A percentile compares a stretch with the other conserved stretches of the same genome.
Evolutionary conservation across 345 rosid species (phyloP).

Genomic region (Camelina sativa): DNA sequence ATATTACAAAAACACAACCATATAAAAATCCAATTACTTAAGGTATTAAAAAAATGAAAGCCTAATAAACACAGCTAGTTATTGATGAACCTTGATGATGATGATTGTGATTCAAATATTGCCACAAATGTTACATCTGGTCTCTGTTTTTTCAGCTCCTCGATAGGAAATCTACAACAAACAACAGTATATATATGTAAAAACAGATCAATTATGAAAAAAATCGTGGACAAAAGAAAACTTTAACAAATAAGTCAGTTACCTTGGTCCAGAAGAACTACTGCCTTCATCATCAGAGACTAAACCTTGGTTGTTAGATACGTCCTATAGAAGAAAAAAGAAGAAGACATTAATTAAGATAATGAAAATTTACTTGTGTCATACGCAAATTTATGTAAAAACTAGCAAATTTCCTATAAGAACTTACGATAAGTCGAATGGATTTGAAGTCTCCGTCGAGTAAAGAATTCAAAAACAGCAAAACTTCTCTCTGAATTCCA

Average conservation of each 20-base stretch:
- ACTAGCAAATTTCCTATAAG: slow-evolving; percentile 16
- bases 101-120: slow-evolving; percentile 50
- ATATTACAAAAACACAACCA: slow-evolving; percentile 16
- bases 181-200: slow-evolving; percentile 1
- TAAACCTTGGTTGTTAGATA: slow-evolving; percentile 77
- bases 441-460: slow-evolving; percentile 74
- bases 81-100: slow-evolving; percentile 38
- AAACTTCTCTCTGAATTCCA: slow-evolving; percentile 70
- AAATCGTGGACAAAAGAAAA: not conserved
- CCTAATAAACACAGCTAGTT: slow-evolving; percentile 12
- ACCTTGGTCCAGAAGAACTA: slow-evolving; percentile 67
- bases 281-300: slow-evolving; percentile 64
- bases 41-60: not conserved
- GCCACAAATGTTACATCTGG: slow-evolving; percentile 70
- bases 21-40: not conserved
- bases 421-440: slow-evolving; percentile 70
- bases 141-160: slow-evolving; percentile 68
- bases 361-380: not conserved
- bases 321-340: slow-evolving; percentile 52
- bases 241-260: slow-evolving; percentile 21
- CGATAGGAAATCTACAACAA: slow-evolving; percentile 65
- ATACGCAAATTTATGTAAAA: slow-evolving; percentile 9
- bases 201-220: not conserved
- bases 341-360: slow-evolving; percentile 17
- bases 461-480: slow-evolving; percentile 61